Base-by-base conservation (phyloP, 1,284 basidiomycete species). In the Stygiomarasmius scandens region DNA sequence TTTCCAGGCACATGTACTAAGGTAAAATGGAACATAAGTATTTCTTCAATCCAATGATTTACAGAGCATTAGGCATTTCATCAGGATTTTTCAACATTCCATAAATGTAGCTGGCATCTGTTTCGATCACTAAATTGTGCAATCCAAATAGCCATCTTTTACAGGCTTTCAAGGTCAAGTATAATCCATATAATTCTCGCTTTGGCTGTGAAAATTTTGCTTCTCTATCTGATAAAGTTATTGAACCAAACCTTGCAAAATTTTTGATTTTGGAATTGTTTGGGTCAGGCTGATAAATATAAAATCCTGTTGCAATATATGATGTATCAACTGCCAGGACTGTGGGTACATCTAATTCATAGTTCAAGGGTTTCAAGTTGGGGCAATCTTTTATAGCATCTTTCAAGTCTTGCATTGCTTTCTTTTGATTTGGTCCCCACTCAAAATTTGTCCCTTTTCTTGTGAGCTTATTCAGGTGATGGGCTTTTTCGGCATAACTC, bases 61-160 rank as follows among this genome's bases (percentile, higher is more conserved):
- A n/a, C n/a, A n/a, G n/a, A 46, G 62, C 62, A 5, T 65, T 71
- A 0, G 68, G 72, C 0, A 65, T 58, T 1, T 68, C 49, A 38
- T 73, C 69, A 0, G 71, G 74, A 11, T 72, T 67, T 36, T 70
- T 66, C 2, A 76, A 52, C 74, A 74, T 75, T 1, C 69, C 70
- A 24, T 67, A 62, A 25, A 76, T 66, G 49, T 71, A 72, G 2
- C 58, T 51, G 0, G 69, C 70, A 52, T 74, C 71, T 1, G 68
- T 65, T 46, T 75, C 70, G 0, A 74, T 58, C 22, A 61, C 49
- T 2, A 75, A 59, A 4, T 66, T 66, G 11, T 58, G 52, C 1
- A 65, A 29, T 0, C 71, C 68, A 22, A 69, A 59, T 11, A 73
- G 53, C 36, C 67, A 67, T 4, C 65, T 58, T 20, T 61, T 51